Conservation (phyloP, 129 eudicot species). For the Pulicaria dysenterica region DNA sequence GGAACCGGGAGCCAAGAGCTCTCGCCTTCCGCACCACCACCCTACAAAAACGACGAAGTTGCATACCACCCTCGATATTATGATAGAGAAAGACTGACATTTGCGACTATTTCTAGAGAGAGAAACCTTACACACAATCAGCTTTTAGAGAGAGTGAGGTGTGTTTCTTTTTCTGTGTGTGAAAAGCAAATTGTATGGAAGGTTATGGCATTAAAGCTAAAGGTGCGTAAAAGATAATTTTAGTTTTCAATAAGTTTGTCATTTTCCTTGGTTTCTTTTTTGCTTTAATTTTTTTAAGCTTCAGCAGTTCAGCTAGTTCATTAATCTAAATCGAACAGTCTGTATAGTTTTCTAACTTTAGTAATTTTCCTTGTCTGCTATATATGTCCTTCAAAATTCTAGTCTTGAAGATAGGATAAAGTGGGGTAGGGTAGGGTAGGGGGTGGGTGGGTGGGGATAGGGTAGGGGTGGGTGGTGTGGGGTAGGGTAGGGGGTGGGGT, state of each 20-base stretch:
- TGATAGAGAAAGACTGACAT: conserved; percentile 29
- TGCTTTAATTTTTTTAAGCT: not conserved
- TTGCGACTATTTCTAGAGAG: conserved; percentile 25
- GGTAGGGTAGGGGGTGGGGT: too few relatives aligned
- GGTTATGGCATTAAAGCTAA: conserved; percentile 22
- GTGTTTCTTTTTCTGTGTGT: conserved; percentile 17
- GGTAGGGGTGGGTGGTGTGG: too few relatives aligned
- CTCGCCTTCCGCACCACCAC: conserved; percentile 32
- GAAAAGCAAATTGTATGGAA: conserved; percentile 35
- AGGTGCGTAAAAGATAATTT: conserved; percentile 7
- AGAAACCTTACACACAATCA: conserved; percentile 18
- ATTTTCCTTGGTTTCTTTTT: conserved; percentile 2
- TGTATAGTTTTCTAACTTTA: conserved; percentile 24
- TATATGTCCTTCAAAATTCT: conserved; percentile 12
- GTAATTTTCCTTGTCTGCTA: conserved; percentile 20
- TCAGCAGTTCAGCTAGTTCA: conserved; percentile 18
- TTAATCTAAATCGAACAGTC: conserved; percentile 24
- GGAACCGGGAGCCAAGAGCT: not conserved
- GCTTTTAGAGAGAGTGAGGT: conserved; percentile 23
- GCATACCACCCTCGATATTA: conserved; percentile 31
- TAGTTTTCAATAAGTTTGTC: conserved; percentile 9
- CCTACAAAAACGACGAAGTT: conserved; percentile 40
- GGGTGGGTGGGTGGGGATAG: too few relatives aligned
- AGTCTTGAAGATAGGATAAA: too few relatives aligned
- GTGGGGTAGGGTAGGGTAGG: too few relatives aligned